Conservation (phyloP, 768 basidiomycete species). For the Kwoniella sp. region DNA sequence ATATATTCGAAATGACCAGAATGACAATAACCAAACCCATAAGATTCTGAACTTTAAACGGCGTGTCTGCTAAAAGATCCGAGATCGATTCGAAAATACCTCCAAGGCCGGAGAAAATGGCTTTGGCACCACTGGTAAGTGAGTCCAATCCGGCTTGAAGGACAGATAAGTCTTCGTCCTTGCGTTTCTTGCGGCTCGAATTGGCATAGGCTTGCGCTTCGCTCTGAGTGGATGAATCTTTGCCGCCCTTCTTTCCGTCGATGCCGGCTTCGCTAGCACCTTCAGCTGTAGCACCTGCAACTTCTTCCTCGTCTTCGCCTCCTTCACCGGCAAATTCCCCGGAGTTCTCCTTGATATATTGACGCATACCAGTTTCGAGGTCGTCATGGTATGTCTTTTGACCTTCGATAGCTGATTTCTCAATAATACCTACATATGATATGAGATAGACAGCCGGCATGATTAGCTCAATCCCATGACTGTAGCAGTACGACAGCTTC, state of each 20-base stretch:
- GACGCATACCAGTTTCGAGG: constrained; percentile 79
- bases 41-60: constrained; percentile 26
- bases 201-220: constrained; percentile 40
- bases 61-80: constrained; percentile 37
- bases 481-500: too few species aligned
- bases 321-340: constrained; percentile 78
- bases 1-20: constrained; percentile 47
- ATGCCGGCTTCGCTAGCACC: constrained; percentile 3
- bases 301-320: constrained; percentile 57
- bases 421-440: constrained; percentile 74
- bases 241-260: constrained; percentile 4
- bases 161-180: constrained; percentile 36
- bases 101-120: constrained; percentile 36
- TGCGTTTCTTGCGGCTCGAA: constrained; percentile 28
- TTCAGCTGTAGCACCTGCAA: constrained; percentile 1
- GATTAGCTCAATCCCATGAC: neutral
- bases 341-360: constrained; percentile 85
- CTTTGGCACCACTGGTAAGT: constrained; percentile 36
- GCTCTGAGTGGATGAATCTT: constrained; percentile 16
- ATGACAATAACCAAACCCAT: constrained; percentile 37
- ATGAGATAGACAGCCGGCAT: neutral
- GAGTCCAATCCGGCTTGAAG: constrained; percentile 44
- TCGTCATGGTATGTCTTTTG: constrained; percentile 84
- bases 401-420: constrained; percentile 84
- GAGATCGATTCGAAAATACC: constrained; percentile 26